Evolutionary conservation across 2,329 filamentous ascomycete genomes (phyloP).

Genomic region (Beauveria pseudobassiana): DNA sequence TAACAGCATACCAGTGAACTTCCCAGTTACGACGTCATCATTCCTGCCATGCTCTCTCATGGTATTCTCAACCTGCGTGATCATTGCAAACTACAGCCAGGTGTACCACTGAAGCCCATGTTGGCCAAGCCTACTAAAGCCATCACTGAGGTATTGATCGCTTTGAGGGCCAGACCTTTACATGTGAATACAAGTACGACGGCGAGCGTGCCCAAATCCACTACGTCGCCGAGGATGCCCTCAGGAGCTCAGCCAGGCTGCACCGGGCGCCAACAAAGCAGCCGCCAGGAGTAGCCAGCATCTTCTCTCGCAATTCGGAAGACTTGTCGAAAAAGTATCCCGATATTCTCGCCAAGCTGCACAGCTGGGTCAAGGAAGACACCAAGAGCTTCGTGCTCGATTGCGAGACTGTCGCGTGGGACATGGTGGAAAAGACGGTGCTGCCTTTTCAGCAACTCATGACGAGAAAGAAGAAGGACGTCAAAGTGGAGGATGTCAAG

Average conservation of each 20-base stretch:
- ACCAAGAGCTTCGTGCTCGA: slow-evolving; percentile 97
- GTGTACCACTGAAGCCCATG: slow-evolving; percentile 96
- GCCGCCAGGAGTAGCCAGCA: slow-evolving; percentile 69
- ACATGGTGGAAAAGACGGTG: slow-evolving; percentile 89
- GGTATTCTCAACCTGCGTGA: slow-evolving; percentile 78
- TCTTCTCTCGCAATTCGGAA: slow-evolving; percentile 96
- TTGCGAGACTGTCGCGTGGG: slow-evolving; percentile 97
- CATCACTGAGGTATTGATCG: slow-evolving; percentile 93
- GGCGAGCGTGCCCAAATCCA: slow-evolving; percentile 98
- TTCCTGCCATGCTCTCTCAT: slow-evolving; percentile 79
- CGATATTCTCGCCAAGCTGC: slow-evolving; percentile 81
- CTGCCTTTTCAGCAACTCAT: slow-evolving; percentile 96
- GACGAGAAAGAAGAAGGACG: slow-evolving; percentile 96
- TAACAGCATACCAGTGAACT: slow-evolving; percentile 61
- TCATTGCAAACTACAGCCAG: slow-evolving; percentile 84
- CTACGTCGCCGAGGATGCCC: slow-evolving; percentile 79
- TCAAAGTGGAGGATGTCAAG: slow-evolving; percentile 90
- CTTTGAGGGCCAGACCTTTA: slow-evolving; percentile 92
- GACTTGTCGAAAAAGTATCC: slow-evolving; percentile 97
- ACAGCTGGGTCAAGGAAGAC: slow-evolving; percentile 80
- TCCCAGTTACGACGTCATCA: slow-evolving; percentile 89
- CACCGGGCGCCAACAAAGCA: slow-evolving; percentile 55
- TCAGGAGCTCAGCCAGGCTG: slow-evolving; percentile 58
- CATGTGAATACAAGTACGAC: slow-evolving; percentile 98
- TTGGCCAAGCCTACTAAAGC: slow-evolving; percentile 97